Base-by-base conservation (phyloP, 345 rosid species). In the Garcia nutans region DNA sequence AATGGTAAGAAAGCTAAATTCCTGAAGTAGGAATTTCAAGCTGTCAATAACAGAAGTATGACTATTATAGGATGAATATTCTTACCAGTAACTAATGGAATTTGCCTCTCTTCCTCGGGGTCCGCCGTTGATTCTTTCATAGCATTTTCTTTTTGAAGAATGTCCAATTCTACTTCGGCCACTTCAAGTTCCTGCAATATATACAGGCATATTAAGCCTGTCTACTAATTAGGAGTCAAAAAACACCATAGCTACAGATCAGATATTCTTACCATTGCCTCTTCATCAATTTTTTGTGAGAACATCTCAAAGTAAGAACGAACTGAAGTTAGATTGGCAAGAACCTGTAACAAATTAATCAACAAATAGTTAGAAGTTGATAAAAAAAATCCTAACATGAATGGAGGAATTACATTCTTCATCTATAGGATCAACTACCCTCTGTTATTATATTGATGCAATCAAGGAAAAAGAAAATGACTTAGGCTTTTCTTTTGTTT, bases 91-190 rank as follows among this genome's bases (percentile, higher is more conserved):
- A 76, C 42, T 70, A 57, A 76, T 26, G 84, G 68, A 64, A 77
- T 75, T 72, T 80, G 85, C 75, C 76, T 66, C 60, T 73, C 84
- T 60, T 80, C 85, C 62, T 71, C 73, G 69, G 77, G 81, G 77
- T 65, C 74, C 78, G 71, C 78, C 19, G 76, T 72, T 61, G 86
- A 75, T 75, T 85, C 86, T 44, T 65, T 74, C 13, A 67, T 58
- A 31, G 73, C 80, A 71, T 76, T 68, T 67, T 87, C 95, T 71
- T 85, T 86, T 76, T 65, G 85, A 79, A 92, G 73, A 72, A 92
- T 73, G 42, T 89, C 91, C 70, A 90, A 76, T 76, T 92, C 95
- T 59, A 92, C 76, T 79, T 92, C 93, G 78, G 90, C 95, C 87
- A 89, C 92, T 80, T 90, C 89, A 50, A 87, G 87, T 81, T 85